Evolutionary conservation across 768 basidiomycete genomes (phyloP).

Genomic region (Sarcomyxa edulis): DNA sequence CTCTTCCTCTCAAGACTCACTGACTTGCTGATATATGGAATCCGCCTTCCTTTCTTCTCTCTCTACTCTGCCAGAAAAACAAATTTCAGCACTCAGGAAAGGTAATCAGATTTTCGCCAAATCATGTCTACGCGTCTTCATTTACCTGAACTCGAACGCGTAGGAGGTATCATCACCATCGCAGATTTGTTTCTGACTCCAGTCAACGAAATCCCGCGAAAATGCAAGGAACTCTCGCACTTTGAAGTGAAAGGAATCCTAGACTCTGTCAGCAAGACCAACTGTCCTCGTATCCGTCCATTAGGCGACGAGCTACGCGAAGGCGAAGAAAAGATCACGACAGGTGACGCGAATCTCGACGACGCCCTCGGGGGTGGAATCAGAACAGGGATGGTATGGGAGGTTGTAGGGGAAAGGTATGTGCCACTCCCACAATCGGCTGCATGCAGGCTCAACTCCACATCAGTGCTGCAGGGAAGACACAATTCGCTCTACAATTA

Average conservation of each 20-base stretch:
- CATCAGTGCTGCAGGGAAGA: slow-evolving; percentile 88
- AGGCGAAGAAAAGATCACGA: slow-evolving; percentile 52
- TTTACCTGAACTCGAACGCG: slow-evolving; percentile 5
- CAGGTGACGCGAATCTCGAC: slow-evolving; percentile 73
- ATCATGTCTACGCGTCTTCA: neutral
- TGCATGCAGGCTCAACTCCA: slow-evolving; percentile 4
- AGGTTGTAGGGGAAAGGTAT: slow-evolving; percentile 87
- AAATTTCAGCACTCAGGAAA: slow-evolving; percentile 29
- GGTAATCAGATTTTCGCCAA: slow-evolving; percentile 28
- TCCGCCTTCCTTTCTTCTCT: slow-evolving; percentile 8
- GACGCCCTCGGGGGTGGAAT: slow-evolving; percentile 73
- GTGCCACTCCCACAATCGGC: slow-evolving; percentile 8
- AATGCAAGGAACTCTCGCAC: slow-evolving; percentile 42
- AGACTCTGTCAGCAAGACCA: slow-evolving; percentile 39
- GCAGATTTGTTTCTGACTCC: slow-evolving; percentile 46
- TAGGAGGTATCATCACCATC: slow-evolving; percentile 44
- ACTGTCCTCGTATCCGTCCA: slow-evolving; percentile 29
- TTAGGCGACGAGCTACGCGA: slow-evolving; percentile 34
- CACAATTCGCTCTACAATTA: slow-evolving; percentile 84
- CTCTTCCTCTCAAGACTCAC: too few relatives aligned
- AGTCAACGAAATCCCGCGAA: slow-evolving; percentile 47
- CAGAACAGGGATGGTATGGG: slow-evolving; percentile 76
- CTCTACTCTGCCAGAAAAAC: slow-evolving; percentile 19
- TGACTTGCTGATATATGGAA: too few relatives aligned
- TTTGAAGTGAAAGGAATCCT: slow-evolving; percentile 47